Percentiles rank a stretch among this genome's conserved stretches.
Evolutionary conservation across 805 yeast genomes (phyloP).

Genomic region (Schwanniomyces pseudopolymorphus): DNA sequence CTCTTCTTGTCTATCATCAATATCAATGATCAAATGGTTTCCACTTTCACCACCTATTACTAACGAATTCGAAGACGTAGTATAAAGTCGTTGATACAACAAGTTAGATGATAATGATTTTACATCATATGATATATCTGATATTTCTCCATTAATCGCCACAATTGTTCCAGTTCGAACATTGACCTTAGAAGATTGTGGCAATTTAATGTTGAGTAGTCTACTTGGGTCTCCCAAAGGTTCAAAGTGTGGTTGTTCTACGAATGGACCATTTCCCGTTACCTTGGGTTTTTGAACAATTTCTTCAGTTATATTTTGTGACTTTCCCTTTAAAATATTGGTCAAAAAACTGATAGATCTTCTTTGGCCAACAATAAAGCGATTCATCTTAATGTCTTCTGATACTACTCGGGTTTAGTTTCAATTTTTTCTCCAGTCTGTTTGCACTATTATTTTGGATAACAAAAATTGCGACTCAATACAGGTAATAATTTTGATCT

Average conservation of each 20-base stretch:
- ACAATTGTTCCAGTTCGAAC: conserved; percentile 39
- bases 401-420: not conserved
- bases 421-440: not conserved
- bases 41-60: conserved; percentile 39
- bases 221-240: conserved; percentile 40
- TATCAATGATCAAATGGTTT: conserved; percentile 37
- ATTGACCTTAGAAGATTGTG: conserved; percentile 38
- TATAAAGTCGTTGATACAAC: conserved; percentile 11
- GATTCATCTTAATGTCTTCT: not conserved
- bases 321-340: not conserved
- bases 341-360: not conserved
- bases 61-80: conserved; percentile 18
- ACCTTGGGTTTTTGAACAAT: conserved; percentile 26
- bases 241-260: conserved; percentile 41
- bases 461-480: not conserved
- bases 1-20: conserved; percentile 35
- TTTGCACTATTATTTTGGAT: not conserved
- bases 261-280: conserved; percentile 48
- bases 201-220: conserved; percentile 43
- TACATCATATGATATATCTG: conserved; percentile 17
- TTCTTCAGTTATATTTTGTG: conserved; percentile 6
- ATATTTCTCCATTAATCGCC: conserved; percentile 45
- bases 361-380: not conserved
- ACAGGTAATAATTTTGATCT: not conserved
- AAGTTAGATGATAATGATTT: conserved; percentile 7